Evolutionary conservation across 768 basidiomycete species (phyloP), one percentile per base, ranked within the genome.

Genomic region (Neoboletus brunneissimus): DNA sequence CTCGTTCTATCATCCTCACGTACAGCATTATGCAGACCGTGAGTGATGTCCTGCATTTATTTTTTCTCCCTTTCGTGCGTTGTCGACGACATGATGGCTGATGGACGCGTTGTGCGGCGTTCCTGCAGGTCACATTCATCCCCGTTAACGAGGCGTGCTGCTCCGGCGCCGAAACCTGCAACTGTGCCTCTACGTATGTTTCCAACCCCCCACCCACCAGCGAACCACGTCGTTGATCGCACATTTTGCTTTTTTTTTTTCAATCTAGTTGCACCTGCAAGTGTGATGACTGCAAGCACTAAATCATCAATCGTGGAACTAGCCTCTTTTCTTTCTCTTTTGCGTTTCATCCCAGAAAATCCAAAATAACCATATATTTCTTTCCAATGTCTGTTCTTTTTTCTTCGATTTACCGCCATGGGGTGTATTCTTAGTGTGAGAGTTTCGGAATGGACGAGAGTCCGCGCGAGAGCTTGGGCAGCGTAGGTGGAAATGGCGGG

Each of bases 21-120:
- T 16, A 51, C 2, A 56, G 0, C 51, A 60, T 15, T 43, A 66
- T 65, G 64, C 64, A 65, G 47, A 64, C 56, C 10, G 64, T 67
- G 49, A 54, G 65, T 48, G n/a, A 25, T n/a, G 22, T 0, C 9
- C 18, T 35, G 2, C 25, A 1, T 5, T 34, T 34, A 25, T 34
- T 6, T 10, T 11, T 10, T 44, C n/a, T n/a, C 22, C 13, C 41
- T 41, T 15, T 27, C 7, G 9, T 35, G 15, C 10, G 41, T 20
- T 41, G 15, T 34, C 10, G 35, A 34, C 2, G 32, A 46, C 25
- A 6, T 5, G 45, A 23, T 38, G 35, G 29, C 44, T 61, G 49
- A 54, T 45, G 23, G 7, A 31, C 16, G 18, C 11, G 16, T 25
- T 15, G 12, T 18, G 20, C n/a, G 31, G 9, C 9, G 11, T 10